These are phyloP conservation scores for Geopyxis carbonaria DNA, from an alignment of 495 filamentous ascomycete species.

Conservation along the genomic window DNA sequence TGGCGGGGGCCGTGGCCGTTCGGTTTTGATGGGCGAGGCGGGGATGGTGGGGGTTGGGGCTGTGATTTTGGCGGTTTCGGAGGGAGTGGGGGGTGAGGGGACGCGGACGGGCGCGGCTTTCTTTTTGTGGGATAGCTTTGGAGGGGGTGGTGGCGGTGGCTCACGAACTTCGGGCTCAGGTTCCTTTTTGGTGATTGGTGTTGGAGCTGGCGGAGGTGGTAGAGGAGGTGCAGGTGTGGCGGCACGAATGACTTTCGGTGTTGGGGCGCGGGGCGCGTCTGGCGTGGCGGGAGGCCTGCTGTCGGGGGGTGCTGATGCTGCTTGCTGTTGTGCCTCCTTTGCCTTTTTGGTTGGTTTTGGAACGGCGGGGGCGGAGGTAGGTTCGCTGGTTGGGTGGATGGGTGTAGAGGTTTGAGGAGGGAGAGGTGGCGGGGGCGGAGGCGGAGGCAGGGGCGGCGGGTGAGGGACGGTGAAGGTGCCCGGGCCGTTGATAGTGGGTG, in stretches of 20 bases:
- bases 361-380: neutral
- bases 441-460: neutral
- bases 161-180: too few species aligned
- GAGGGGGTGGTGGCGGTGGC: neutral
- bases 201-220: too few species aligned
- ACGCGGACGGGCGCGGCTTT: conserved; percentile 2
- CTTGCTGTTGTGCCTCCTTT: too few species aligned
- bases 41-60: conserved; percentile 2
- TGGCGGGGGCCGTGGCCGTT: too few species aligned
- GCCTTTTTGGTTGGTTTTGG: conserved; percentile 2
- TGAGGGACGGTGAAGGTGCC: neutral
- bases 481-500: too few species aligned
- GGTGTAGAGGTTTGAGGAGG: conserved; percentile 1
- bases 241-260: too few species aligned
- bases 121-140: conserved; percentile 4
- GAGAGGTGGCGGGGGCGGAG: neutral
- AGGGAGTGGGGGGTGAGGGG: conserved; percentile 1
- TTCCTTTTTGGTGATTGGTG: too few species aligned
- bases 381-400: too few species aligned
- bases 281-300: neutral
- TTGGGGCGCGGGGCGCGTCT: conserved; percentile 1
- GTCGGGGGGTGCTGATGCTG: neutral
- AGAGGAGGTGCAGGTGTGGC: too few species aligned
- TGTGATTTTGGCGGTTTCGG: neutral
- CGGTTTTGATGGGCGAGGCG: neutral